Conservation (phyloP, 345 rosid species). For the Jatropha curcas region DNA sequence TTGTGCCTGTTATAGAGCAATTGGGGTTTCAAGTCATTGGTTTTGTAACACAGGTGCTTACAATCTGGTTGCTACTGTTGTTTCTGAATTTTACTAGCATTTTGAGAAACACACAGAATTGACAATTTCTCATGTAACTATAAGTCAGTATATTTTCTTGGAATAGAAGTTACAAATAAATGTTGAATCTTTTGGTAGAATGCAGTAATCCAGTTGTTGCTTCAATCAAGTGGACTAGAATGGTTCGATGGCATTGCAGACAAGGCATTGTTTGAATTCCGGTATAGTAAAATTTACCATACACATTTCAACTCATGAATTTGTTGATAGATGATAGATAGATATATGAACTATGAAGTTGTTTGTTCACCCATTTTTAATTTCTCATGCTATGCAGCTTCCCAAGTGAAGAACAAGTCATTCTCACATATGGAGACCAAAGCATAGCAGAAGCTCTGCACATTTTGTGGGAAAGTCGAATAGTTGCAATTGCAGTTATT, state of each 20-base stretch:
- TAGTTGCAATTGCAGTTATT: conserved; percentile 25
- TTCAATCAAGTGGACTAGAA: conserved; percentile 45
- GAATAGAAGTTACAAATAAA: no score
- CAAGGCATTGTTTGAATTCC: conserved; percentile 33
- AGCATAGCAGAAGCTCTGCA: conserved; percentile 37
- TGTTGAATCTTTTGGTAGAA: conserved; percentile 18
- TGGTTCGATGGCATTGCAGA: conserved; percentile 50
- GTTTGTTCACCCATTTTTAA: neutral
- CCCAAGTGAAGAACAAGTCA: conserved; percentile 28
- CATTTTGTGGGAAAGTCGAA: conserved; percentile 24
- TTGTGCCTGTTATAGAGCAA: conserved; percentile 36
- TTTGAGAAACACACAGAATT: neutral
- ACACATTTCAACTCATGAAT: neutral
- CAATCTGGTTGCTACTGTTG: neutral
- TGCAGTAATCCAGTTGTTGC: conserved; percentile 41
- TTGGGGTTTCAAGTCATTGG: conserved; percentile 26
- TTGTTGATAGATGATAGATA: no score
- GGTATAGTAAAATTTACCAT: conserved; percentile 12
- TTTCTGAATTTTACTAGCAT: neutral
- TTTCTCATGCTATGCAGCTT: conserved; percentile 26
- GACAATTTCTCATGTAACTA: no score
- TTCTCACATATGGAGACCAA: conserved; percentile 29
- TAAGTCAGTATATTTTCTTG: no score
- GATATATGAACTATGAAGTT: no score
- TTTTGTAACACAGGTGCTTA: conserved; percentile 41